phyloP scores from a whole-genome alignment of 2,329 filamentous ascomycete genomes.

The Phaeosphaeria sp. region DNA sequence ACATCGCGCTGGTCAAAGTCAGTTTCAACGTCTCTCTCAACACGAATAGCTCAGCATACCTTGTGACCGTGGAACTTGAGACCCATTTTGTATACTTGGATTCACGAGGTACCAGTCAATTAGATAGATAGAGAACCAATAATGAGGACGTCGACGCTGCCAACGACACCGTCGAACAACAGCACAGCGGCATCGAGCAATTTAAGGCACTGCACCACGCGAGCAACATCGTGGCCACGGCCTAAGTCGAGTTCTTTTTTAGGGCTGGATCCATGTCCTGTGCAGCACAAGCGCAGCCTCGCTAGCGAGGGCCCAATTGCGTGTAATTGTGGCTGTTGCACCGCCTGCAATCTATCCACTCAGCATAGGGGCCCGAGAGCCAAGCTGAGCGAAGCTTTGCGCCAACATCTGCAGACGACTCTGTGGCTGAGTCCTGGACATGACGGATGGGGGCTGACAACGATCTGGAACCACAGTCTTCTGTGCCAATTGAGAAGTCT shows the following conservation, averaged over 20 bases:
- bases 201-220: slow-evolving; percentile 8
- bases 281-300: slow-evolving; percentile 8
- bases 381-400: slow-evolving; percentile 15
- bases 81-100: slow-evolving; percentile 28
- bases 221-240: slow-evolving; percentile 2
- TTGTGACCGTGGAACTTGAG: slow-evolving; percentile 41
- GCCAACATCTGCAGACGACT: slow-evolving; percentile 3
- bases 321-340: slow-evolving; percentile 16
- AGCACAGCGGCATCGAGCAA: slow-evolving; percentile 6
- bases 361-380: slow-evolving; percentile 8
- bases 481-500: slow-evolving; percentile 4
- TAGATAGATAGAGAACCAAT: neutral
- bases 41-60: slow-evolving; percentile 5
- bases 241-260: slow-evolving; percentile 12
- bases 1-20: slow-evolving; percentile 27
- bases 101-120: neutral
- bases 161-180: neutral
- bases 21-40: slow-evolving; percentile 1
- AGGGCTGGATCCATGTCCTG: slow-evolving; percentile 8
- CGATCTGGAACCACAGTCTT: slow-evolving; percentile 5
- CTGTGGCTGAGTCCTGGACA: slow-evolving; percentile 5
- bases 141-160: neutral
- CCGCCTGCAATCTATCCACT: slow-evolving; percentile 7
- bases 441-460: neutral
- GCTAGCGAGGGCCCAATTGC: slow-evolving; percentile 11